Conservation (phyloP, 495 filamentous ascomycete genomes). For the Trichoderma asperelloides region DNA sequence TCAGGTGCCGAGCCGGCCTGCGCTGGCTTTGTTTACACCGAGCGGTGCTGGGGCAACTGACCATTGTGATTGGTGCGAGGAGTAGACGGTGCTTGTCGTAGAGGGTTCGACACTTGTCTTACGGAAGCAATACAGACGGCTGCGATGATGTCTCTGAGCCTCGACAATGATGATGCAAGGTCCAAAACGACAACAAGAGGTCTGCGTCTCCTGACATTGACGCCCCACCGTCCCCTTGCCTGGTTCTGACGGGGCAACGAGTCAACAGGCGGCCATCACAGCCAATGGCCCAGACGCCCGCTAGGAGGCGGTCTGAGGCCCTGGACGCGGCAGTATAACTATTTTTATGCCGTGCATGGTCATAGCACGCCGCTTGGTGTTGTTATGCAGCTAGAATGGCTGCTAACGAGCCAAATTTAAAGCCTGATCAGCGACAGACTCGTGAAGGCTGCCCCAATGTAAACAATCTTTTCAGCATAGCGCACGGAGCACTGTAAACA, state of each 20-base stretch:
- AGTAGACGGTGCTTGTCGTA: neutral
- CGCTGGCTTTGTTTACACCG: neutral
- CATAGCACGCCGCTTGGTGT: neutral
- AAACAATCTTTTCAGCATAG: too few species aligned
- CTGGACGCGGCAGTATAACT: neutral
- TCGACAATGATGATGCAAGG: neutral
- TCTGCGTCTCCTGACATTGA: neutral
- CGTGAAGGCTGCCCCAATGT: too few species aligned
- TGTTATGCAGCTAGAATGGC: neutral
- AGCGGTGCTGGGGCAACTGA: slow-evolving; percentile 5
- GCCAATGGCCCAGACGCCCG: neutral
- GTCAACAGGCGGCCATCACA: neutral
- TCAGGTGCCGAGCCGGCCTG: neutral
- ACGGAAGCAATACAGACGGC: neutral
- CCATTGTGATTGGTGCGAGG: slow-evolving; percentile 1
- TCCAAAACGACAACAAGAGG: slow-evolving; percentile 2
- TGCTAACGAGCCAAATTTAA: neutral
- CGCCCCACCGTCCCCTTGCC: slow-evolving; percentile 3
- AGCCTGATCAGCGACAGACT: too few species aligned
- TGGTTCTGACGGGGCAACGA: slow-evolving; percentile 10
- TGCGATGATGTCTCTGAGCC: neutral
- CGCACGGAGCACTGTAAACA: too few species aligned
- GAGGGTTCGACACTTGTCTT: neutral
- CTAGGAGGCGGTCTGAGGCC: neutral
- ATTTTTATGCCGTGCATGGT: neutral